These are phyloP conservation scores for Pistacia atlantica DNA, from an alignment of 345 rosid genomes.

Conservation along the genomic window DNA sequence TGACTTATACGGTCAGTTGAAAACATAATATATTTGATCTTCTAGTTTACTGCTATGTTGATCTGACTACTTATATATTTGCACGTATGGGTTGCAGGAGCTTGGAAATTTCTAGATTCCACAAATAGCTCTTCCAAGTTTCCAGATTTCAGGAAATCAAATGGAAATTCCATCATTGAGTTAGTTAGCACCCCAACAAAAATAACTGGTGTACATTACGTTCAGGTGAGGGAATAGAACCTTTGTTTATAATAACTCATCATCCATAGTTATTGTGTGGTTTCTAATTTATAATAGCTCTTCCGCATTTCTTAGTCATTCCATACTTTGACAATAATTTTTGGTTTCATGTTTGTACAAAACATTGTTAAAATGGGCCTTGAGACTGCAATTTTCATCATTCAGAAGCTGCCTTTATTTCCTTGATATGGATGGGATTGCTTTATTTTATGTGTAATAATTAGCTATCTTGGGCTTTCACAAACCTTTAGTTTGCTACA, in stretches of 20 bases:
- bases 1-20: not conserved
- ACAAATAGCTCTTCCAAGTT: slow-evolving; percentile 81
- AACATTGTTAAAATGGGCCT: not conserved
- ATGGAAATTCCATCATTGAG: slow-evolving; percentile 80
- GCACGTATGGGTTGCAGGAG: slow-evolving; percentile 52
- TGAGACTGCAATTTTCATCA: not conserved
- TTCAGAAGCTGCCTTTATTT: not conserved
- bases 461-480: not conserved
- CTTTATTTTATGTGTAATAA: not conserved
- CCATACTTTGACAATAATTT: too few relatives aligned
- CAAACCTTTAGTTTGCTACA: not conserved
- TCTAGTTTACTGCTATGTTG: slow-evolving; percentile 7
- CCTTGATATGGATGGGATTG: not conserved
- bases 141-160: slow-evolving; percentile 74
- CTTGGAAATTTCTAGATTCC: slow-evolving; percentile 83
- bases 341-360: not conserved
- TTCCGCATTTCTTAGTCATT: not conserved
- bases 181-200: slow-evolving; percentile 86
- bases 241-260: not conserved
- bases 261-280: slow-evolving; percentile 1
- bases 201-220: slow-evolving; percentile 92
- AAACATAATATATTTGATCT: slow-evolving; percentile 5
- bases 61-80: slow-evolving; percentile 13
- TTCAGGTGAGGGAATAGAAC: slow-evolving; percentile 60
- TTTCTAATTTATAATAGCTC: not conserved